Base-by-base conservation (phyloP, 257 asterid species). In the Ajuga chamaepitys region DNA sequence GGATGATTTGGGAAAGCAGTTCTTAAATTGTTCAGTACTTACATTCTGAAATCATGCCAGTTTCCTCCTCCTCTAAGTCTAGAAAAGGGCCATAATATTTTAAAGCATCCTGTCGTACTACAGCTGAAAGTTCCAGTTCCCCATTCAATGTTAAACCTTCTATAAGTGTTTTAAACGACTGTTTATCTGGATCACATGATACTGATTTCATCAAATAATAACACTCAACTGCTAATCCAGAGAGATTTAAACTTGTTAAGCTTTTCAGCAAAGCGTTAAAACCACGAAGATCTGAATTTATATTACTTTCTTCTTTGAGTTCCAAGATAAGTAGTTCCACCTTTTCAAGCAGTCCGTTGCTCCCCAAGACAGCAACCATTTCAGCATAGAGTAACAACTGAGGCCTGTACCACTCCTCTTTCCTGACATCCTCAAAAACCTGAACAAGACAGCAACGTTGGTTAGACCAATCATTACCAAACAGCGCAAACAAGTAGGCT, bases 361-460 rank as follows among this genome's bases (percentile, higher is more conserved):
- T 74, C 70, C 95, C 94, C 79, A 88, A 77, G 66, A 67, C 85
- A 21, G 88, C 71, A 38, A 88, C 77, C 63, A 83, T 78, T 67
- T 87, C 91, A 32, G 91, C 79, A 71, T 83, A 81, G 62, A 88
- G 58, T 22, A 70, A 64, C 72, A 82, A 56, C 68, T 77, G 79
- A 41, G 94, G 94, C 72, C 60, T 80, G 64, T 88, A 88, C 82
- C 91, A 82, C 50, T 67, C 75, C 83, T 88, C 95, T 51, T 77
- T 75, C 72, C 71, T 79, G 50, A 88, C 62, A 66, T 88, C 88
- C 78, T 75, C 83, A 13, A 88, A 88, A 26, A 83, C 90, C 95
- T 88, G 63, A 44, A 76, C 11, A 70, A 52, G 20, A 62, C 28
- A 65, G 48, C 14, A 42, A 10, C 14, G 25, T 3, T 16, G 12